Evolutionary conservation across 768 basidiomycete genomes (phyloP), one percentile per base, ranked within the genome.

Genomic region (Xerocomellus dryophilus): DNA sequence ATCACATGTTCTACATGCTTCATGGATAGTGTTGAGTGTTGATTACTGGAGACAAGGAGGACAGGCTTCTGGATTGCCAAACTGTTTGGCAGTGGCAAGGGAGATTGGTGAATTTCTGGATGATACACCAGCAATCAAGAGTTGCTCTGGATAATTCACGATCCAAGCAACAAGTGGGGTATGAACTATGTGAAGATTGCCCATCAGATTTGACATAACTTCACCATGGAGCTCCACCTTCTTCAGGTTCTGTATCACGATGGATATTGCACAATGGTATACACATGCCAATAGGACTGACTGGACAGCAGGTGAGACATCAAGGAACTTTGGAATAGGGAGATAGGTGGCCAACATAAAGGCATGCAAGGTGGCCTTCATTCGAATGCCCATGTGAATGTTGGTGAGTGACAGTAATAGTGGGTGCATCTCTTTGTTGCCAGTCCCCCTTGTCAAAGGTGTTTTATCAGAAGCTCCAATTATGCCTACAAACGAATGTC

Each of bases 381-480:
- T 69, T 4, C 58, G 56, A 35, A 71, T 57, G 1, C 62, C 63
- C 32, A 61, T 56, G 29, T 59, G 48, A 2, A 76, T 65, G 50
- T 75, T 74, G 10, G 69, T 69, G 7, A 73, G 38, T 2, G 53
- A 66, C 9, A 73, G 52, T 1, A 73, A 58, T 0, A 73, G 47
- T 0, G 71, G 72, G 44, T 73, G 69, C 23, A 68, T 71, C 5
- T 60, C 53, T 31, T 64, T 61, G 32, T 34, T 34, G 32, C 32
- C 11, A 34, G 32, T 11, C 2, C 32, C 32, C 10, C 10, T 10
- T 34, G 32, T 34, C 32, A 34, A 34, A 2, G 32, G 14, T 34
- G 32, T 34, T 14, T 34, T 34, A 5, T 34, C 14, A 34, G 14
- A 34, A 34, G 32, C 32, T 14, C 32, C 32, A 3, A 34, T 34